Conservation (phyloP, 2,329 filamentous ascomycete genomes). For the Neonectria ditissima region DNA sequence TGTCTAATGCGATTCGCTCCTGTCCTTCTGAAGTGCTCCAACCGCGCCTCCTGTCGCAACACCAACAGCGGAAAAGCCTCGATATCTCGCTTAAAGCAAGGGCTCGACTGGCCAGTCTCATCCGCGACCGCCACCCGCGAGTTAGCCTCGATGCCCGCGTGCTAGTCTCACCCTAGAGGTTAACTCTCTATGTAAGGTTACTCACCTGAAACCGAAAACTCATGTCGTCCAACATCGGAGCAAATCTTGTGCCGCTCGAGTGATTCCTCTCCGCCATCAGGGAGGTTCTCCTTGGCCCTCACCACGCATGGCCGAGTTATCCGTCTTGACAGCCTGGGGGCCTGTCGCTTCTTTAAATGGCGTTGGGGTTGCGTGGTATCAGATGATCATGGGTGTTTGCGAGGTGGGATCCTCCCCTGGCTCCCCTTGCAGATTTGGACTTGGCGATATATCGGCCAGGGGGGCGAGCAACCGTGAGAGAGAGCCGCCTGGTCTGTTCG, state of each 20-base stretch:
- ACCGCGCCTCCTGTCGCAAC: background rate
- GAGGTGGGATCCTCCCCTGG: conserved; percentile 3
- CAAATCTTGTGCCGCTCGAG: background rate
- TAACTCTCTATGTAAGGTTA: conserved; percentile 1
- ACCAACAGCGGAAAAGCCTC: background rate
- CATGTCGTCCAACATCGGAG: background rate
- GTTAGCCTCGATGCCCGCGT: background rate
- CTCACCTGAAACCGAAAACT: conserved; percentile 6
- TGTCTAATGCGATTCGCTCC: too few relatives aligned
- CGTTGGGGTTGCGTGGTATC: conserved; percentile 16
- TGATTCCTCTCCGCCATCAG: background rate
- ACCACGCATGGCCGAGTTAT: conserved; percentile 9
- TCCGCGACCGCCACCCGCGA: background rate
- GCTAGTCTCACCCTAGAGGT: background rate
- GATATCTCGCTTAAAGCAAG: background rate
- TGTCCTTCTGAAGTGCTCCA: background rate
- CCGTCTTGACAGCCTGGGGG: conserved; percentile 12
- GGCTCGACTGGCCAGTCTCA: background rate
- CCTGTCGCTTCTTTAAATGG: conserved; percentile 2
- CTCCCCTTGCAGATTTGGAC: background rate
- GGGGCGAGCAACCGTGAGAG: conserved; percentile 6
- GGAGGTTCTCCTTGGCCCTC: conserved; percentile 1
- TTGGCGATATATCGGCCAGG: conserved; percentile 8
- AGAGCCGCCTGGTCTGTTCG: background rate
- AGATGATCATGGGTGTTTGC: conserved; percentile 16